phyloP scores from a whole-genome alignment of 441 rosid species.

The Pelargonium australe region DNA sequence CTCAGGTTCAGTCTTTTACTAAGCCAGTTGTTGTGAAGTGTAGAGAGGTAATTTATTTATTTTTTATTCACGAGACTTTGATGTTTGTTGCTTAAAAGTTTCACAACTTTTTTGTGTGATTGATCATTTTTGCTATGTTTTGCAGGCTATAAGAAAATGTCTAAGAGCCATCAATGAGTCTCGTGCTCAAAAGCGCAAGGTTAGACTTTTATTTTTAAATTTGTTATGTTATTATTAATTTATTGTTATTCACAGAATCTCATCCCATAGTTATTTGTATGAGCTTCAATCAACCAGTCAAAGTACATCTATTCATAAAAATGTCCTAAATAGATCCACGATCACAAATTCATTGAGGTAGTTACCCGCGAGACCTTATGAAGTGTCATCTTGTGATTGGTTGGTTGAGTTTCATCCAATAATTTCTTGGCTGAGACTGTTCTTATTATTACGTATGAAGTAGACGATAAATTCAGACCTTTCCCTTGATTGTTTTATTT shows the following conservation, averaged over 20 bases:
- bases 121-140: not conserved
- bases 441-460: not conserved
- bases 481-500: not conserved
- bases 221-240: conserved; percentile 8
- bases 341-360: no score
- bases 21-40: conserved; percentile 69
- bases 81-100: conserved; percentile 3
- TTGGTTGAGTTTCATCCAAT: not conserved
- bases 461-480: not conserved
- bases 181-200: conserved; percentile 98
- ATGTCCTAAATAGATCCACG: no score
- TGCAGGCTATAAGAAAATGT: conserved; percentile 80
- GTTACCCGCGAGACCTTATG: no score
- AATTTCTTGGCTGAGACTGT: not conserved
- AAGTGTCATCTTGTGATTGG: no score
- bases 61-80: conserved; percentile 19
- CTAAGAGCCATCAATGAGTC: conserved; percentile 93
- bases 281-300: no score
- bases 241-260: not conserved
- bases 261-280: no score
- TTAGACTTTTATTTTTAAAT: conserved; percentile 17
- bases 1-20: conserved; percentile 55
- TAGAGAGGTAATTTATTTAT: conserved; percentile 65
- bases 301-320: no score
- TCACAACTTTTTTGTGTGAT: conserved; percentile 16